phyloP scores from a whole-genome alignment of 495 filamentous ascomycete genomes.

The Bryoglossum gracile region DNA sequence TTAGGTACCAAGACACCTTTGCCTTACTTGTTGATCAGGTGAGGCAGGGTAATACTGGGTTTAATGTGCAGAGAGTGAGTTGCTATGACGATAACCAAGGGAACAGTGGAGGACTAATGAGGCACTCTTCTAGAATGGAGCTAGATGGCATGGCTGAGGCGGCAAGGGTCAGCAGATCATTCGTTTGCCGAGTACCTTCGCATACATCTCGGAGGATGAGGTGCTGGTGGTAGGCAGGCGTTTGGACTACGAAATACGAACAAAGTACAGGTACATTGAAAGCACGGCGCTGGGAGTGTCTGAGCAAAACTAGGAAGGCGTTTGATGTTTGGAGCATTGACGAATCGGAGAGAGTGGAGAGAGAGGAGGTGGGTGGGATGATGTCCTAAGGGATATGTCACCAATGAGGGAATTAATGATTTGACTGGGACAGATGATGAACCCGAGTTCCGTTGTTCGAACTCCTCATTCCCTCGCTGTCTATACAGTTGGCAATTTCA shows the following conservation, averaged over 20 bases:
- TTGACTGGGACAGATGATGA: neutral
- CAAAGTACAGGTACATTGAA: neutral
- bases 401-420: conserved; percentile 5
- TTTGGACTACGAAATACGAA: neutral
- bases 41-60: neutral
- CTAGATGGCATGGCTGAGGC: neutral
- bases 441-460: neutral
- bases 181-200: no score
- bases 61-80: neutral
- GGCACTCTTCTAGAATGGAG: conserved; percentile 1
- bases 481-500: neutral
- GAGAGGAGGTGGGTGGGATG: neutral
- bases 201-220: neutral
- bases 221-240: neutral
- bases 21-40: no score
- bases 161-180: conserved; percentile 3
- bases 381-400: neutral
- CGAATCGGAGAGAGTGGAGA: conserved; percentile 7
- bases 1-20: no score
- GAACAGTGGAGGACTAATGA: neutral
- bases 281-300: neutral
- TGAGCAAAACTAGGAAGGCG: conserved; percentile 5
- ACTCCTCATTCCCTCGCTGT: neutral
- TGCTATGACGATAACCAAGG: neutral
- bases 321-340: conserved; percentile 4